Percentiles rank a stretch among this genome's conserved stretches.
phyloP scores from a whole-genome alignment of 2,329 filamentous ascomycete genomes.

The Sordariomycetes sp. region DNA sequence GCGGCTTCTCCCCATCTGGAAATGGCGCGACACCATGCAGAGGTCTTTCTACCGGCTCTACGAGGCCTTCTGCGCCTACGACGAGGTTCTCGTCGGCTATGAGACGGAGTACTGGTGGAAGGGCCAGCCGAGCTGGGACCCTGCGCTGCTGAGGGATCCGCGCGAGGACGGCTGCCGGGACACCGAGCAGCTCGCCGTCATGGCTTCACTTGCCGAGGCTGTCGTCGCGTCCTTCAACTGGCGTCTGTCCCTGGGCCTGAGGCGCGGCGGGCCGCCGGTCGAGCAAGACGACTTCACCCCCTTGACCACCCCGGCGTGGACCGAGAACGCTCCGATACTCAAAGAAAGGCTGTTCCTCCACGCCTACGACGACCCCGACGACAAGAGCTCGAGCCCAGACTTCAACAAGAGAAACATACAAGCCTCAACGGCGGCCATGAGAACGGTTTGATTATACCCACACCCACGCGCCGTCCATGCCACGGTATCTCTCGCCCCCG shows the following conservation, averaged over 20 bases:
- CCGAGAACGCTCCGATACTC: not conserved
- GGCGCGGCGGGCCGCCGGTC: conserved; percentile 5
- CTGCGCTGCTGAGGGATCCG: conserved; percentile 9
- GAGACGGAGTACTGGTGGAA: conserved; percentile 18
- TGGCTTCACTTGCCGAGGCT: conserved; percentile 13
- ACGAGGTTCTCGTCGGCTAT: conserved; percentile 13
- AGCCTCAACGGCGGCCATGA: conserved; percentile 1
- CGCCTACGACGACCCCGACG: not conserved
- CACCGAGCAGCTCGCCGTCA: conserved; percentile 12
- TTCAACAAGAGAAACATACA: conserved; percentile 3
- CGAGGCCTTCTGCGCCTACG: conserved; percentile 14
- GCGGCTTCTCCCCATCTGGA: conserved; percentile 9
- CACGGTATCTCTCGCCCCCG: not conserved
- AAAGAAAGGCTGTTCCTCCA: conserved; percentile 2
- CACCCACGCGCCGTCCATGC: conserved; percentile 1
- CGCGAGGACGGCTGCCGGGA: conserved; percentile 5
- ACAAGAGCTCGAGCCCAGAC: not conserved
- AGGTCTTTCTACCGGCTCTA: conserved; percentile 16
- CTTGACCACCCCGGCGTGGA: not conserved
- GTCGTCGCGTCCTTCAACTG: conserved; percentile 14
- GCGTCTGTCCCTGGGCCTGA: conserved; percentile 12
- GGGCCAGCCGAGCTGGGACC: conserved; percentile 11
- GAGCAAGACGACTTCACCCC: not conserved
- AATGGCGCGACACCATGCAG: conserved; percentile 15
- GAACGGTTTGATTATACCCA: conserved; percentile 1